Base-by-base conservation (phyloP, 768 basidiomycete genomes). In the Lactarius indigo region DNA sequence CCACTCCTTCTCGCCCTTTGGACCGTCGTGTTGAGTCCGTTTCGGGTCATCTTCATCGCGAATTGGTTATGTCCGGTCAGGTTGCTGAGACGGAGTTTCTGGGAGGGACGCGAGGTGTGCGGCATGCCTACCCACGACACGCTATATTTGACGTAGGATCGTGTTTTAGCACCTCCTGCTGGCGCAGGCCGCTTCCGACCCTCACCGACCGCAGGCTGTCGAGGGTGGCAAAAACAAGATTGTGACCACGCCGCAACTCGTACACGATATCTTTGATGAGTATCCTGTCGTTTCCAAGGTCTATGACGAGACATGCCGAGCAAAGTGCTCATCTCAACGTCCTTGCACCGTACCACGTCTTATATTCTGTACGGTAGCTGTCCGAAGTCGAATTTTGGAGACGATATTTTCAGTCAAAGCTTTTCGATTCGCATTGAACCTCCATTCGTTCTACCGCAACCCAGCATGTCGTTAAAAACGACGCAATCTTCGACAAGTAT, bases 251-350 rank as follows among this genome's bases (percentile, higher is more conserved):
- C 91, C 91, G 18, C 92, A 95, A 76, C 83, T 98, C 55, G 91
- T 96, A 37, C 88, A 92, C 72, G 96, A 98, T 73, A 94, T 98
- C 60, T 99, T 99, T 72, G 95, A 98, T 70, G 95, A 97, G 78
- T 98, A 95, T 74, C 96, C 97, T 2, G 90, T 97, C 37, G 94
- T 98, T 17, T 88, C 90, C 44, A 91, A 87, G 76, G 96, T 95
- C 0, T 96, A 97, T 73, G 88, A 80, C 66, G 95, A 96, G 73
- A 96, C 71, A 96, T 98, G 1, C 94, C 96, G 3, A 84, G 78
- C 69, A 90, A 91, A 82, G 95, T 90, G 79, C 68, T 74, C 65
- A 13, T 23, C 44, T 50, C 61, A 26, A 23, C 59, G 18, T 57
- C 44, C 44, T 20, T 26, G n/a, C 54, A 2, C 39, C 33, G n/a